These are phyloP conservation scores for Saccharomycopsis vini DNA, from an alignment of 805 yeast species.

Conservation along the genomic window DNA sequence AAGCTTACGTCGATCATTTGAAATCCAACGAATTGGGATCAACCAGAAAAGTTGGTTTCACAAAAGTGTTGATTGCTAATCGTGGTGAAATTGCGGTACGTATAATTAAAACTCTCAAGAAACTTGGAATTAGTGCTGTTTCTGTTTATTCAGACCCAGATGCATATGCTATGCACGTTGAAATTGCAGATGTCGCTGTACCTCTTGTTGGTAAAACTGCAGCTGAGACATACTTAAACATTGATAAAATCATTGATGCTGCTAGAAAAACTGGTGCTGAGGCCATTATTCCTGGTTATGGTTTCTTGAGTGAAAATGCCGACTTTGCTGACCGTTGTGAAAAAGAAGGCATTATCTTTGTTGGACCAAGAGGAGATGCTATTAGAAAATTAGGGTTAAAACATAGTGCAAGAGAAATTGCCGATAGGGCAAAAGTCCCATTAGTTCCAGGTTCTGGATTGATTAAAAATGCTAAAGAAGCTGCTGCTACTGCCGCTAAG, in stretches of 20 bases:
- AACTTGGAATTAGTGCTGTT: slow-evolving; percentile 66
- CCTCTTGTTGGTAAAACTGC: slow-evolving; percentile 74
- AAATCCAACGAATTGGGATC: slow-evolving; percentile 14
- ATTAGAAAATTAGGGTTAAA: slow-evolving; percentile 86
- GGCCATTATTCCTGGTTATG: slow-evolving; percentile 98
- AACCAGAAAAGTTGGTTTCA: slow-evolving; percentile 15
- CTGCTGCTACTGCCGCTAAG: slow-evolving; percentile 53
- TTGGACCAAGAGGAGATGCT: slow-evolving; percentile 95
- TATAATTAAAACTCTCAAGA: slow-evolving; percentile 79
- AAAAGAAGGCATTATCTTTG: slow-evolving; percentile 76
- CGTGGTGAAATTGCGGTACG: slow-evolving; percentile 97
- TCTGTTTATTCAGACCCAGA: slow-evolving; percentile 91
- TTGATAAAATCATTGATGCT: slow-evolving; percentile 78
- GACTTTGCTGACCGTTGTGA: slow-evolving; percentile 87
- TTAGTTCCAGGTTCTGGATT: slow-evolving; percentile 95
- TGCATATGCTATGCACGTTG: slow-evolving; percentile 78
- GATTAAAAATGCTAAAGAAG: slow-evolving; percentile 63
- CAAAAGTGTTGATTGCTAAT: slow-evolving; percentile 78
- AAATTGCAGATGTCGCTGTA: slow-evolving; percentile 72
- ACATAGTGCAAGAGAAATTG: slow-evolving; percentile 95
- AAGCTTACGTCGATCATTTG: slow-evolving; percentile 40
- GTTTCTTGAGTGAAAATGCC: slow-evolving; percentile 93
- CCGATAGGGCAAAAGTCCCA: slow-evolving; percentile 86
- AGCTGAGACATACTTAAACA: slow-evolving; percentile 81
- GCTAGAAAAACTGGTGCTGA: slow-evolving; percentile 79